Evolutionary conservation across 805 yeast genomes (phyloP), one percentile per base, ranked within the genome.

Genomic region (Pichia exigua): DNA sequence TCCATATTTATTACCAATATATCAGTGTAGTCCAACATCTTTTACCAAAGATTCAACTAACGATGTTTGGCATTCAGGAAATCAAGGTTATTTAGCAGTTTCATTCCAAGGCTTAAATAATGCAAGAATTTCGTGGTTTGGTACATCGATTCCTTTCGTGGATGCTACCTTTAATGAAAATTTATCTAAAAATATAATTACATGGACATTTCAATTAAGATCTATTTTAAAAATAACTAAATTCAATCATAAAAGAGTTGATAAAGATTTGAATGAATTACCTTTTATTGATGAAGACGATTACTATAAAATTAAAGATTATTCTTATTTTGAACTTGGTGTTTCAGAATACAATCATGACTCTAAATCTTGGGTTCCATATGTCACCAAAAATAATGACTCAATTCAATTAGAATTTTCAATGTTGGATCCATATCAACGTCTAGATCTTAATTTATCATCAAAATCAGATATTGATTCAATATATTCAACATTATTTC

Each of bases 351-450:
- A 71, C 64, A 60, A 72, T 45, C 81, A 78, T 40, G 59, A 63
- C n/a, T 47, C 69, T 49, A 59, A 63, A 17, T 46, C 69, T 50
- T 94, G 96, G 97, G 73, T 65, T 15, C 95, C 96, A 30, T 89
- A 67, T 38, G 26, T 22, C 35, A 43, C 55, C 5, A 12, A 64
- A 46, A 46, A 18, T 17, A 20, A 65, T 44, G 46, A 39, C 41
- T 75, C 78, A 48, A 65, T 87, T 51, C 99, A 94, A 71, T 73
- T 94, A 51, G 91, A 89, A 61, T 81, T 90, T 67, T 81, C 78
- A 61, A 84, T 94, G 92, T 78, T 94, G 57, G 98, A 94, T 66
- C 99, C 99, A 43, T 94, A 92, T 73, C 90, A 90, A 65, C 82
- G 99, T 63, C 65, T 92, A 52, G 81, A 76, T 54, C 71, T 94